Evolutionary conservation across 495 filamentous ascomycete genomes (phyloP).

Genomic region (Melanomma pulvis-pyrius): DNA sequence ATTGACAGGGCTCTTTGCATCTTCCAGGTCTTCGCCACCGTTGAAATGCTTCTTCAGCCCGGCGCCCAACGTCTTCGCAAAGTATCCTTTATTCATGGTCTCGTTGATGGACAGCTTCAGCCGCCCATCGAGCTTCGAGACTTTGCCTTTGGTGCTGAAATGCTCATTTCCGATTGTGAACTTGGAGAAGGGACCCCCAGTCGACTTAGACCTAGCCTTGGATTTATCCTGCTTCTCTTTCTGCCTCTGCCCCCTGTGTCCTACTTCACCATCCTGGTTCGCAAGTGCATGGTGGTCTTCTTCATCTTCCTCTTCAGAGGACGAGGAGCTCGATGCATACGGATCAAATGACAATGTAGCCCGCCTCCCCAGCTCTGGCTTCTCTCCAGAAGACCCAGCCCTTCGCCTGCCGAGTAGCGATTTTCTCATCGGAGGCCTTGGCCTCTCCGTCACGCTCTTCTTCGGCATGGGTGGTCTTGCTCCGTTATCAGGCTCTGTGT

Average conservation of each 20-base stretch:
- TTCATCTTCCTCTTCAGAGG: conserved; percentile 17
- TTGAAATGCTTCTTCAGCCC: conserved; percentile 52
- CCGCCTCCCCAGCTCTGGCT: not conserved
- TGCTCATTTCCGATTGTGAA: conserved; percentile 65
- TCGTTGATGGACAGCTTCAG: conserved; percentile 71
- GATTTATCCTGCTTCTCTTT: not conserved
- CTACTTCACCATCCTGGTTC: not conserved
- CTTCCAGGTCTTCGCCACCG: conserved; percentile 7
- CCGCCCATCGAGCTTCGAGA: conserved; percentile 70
- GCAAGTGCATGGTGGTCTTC: not conserved
- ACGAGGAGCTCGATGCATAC: conserved; percentile 27
- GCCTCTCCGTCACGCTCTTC: conserved; percentile 24
- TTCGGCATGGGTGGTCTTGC: not conserved
- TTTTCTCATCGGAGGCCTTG: not conserved
- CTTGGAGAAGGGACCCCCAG: conserved; percentile 31
- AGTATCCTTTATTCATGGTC: conserved; percentile 64
- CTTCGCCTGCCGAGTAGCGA: conserved; percentile 20
- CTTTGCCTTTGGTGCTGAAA: conserved; percentile 65
- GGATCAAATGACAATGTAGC: conserved; percentile 34
- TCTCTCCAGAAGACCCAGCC: not conserved
- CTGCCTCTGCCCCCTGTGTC: not conserved
- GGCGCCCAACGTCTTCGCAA: conserved; percentile 69
- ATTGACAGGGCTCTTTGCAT: not conserved
- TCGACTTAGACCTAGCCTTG: conserved; percentile 6
- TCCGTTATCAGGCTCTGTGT: not conserved